A percentile compares a stretch with the other conserved stretches of the same genome.
phyloP scores from a whole-genome alignment of 2,329 filamentous ascomycete species.

The Cordyceps cicadae region DNA sequence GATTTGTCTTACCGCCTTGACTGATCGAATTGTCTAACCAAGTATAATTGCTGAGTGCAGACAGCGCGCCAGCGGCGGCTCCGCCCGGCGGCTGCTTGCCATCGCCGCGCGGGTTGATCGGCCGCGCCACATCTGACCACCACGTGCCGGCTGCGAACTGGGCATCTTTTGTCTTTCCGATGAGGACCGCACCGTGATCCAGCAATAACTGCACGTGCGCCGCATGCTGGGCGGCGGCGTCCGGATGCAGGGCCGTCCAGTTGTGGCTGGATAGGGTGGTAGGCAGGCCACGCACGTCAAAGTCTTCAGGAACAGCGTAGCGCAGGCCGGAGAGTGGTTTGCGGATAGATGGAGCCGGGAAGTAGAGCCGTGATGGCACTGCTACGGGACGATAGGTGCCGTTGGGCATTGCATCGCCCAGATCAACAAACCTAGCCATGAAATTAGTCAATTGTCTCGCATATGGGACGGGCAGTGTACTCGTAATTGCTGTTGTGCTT shows the following conservation, averaged over 20 bases:
- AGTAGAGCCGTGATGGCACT: conserved; percentile 32
- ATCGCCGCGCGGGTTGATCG: conserved; percentile 40
- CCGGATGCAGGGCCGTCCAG: conserved; percentile 45
- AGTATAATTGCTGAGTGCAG: conserved; percentile 30
- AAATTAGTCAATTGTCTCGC: background rate
- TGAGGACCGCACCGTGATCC: conserved; percentile 48
- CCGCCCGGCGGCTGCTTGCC: conserved; percentile 31
- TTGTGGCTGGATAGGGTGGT: conserved; percentile 51
- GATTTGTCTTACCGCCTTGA: conserved; percentile 25
- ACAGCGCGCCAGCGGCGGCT: conserved; percentile 31
- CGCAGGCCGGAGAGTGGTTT: conserved; percentile 31
- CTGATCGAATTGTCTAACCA: conserved; percentile 33
- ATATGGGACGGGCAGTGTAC: conserved; percentile 15
- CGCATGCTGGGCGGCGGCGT: conserved; percentile 35
- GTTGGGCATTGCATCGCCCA: conserved; percentile 20
- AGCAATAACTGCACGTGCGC: conserved; percentile 46
- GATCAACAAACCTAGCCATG: conserved; percentile 22
- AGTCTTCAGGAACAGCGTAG: conserved; percentile 27
- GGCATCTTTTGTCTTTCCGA: conserved; percentile 45
- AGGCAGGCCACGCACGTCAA: conserved; percentile 38
- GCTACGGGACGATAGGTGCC: conserved; percentile 24
- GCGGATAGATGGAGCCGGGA: conserved; percentile 18
- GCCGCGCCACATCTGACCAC: conserved; percentile 31
- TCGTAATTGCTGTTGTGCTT: conserved; percentile 19
- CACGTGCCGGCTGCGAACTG: conserved; percentile 38